Evolutionary conservation across 75 land plant species (phyloP).

Genomic region (Pinus albicaulis): DNA sequence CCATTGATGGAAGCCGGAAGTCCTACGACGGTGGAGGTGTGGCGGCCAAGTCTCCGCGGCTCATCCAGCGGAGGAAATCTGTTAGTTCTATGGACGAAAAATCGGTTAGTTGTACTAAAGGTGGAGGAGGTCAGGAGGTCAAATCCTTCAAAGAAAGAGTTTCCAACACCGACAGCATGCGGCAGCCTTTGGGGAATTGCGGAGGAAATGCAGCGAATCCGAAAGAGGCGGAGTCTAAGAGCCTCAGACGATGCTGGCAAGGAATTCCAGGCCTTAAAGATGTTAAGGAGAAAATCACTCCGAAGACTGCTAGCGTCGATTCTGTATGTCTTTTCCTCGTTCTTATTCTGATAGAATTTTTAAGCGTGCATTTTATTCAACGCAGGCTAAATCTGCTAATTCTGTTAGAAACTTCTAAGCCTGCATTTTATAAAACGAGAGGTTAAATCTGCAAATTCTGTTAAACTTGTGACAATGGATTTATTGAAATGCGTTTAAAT

Average conservation of each 20-base stretch:
- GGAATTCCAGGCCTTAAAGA: not conserved
- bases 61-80: slow-evolving; percentile 1
- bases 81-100: not conserved
- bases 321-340: not conserved
- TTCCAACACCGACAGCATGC: not conserved
- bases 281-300: not conserved
- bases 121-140: not conserved
- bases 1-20: too few relatives aligned
- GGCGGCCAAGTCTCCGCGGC: slow-evolving; percentile 20
- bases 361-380: too few relatives aligned
- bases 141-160: not conserved
- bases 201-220: not conserved
- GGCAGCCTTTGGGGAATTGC: not conserved
- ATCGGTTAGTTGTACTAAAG: not conserved
- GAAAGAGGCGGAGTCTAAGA: not conserved
- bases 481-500: too few relatives aligned
- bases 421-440: too few relatives aligned
- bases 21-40: too few relatives aligned
- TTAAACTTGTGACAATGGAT: too few relatives aligned
- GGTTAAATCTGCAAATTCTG: too few relatives aligned
- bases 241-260: not conserved
- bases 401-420: too few relatives aligned
- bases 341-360: too few relatives aligned
- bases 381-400: too few relatives aligned
- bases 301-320: not conserved